Percentiles rank a stretch among this genome's conserved stretches.
Conservation (phyloP, 352 stramenopile genomes). For the Halophytophthora batemanensis region DNA sequence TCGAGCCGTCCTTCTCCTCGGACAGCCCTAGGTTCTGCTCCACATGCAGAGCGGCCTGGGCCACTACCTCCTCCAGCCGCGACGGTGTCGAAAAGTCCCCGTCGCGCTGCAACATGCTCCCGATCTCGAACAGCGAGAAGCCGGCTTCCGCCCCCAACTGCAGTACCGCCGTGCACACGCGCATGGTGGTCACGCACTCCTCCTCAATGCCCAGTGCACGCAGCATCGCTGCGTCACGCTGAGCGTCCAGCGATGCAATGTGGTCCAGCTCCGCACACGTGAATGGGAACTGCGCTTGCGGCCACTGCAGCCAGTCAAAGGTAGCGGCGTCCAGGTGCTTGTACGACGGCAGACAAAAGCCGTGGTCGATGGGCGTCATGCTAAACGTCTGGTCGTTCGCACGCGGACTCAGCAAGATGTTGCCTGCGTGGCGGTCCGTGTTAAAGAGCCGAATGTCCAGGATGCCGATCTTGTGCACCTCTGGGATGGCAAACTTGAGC, state of each 20-base stretch:
- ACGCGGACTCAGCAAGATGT: slow-evolving; percentile 69
- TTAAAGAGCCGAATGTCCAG: slow-evolving; percentile 88
- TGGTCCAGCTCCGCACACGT: slow-evolving; percentile 71
- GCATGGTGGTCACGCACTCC: slow-evolving; percentile 80
- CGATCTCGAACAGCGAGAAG: slow-evolving; percentile 88
- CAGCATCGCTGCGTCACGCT: slow-evolving; percentile 54
- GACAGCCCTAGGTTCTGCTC: slow-evolving; percentile 28
- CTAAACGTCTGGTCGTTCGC: slow-evolving; percentile 61
- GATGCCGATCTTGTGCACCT: slow-evolving; percentile 90
- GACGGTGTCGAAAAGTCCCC: slow-evolving; percentile 78
- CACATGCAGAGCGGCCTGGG: slow-evolving; percentile 33
- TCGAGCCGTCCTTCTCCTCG: slow-evolving; percentile 26
- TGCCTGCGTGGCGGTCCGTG: slow-evolving; percentile 84
- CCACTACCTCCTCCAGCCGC: slow-evolving; percentile 69
- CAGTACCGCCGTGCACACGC: slow-evolving; percentile 72
- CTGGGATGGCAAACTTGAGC: slow-evolving; percentile 78
- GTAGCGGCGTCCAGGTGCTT: slow-evolving; percentile 75
- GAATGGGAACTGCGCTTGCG: slow-evolving; percentile 87
- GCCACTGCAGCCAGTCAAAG: slow-evolving; percentile 89
- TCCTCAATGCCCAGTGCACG: slow-evolving; percentile 75
- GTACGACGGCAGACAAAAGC: slow-evolving; percentile 83
- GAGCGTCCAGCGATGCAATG: slow-evolving; percentile 63
- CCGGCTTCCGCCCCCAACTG: slow-evolving; percentile 70
- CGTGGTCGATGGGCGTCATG: slow-evolving; percentile 89
- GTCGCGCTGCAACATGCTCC: slow-evolving; percentile 70